phyloP scores from a whole-genome alignment of 768 basidiomycete species.

The Artomyces pyxidatus region DNA sequence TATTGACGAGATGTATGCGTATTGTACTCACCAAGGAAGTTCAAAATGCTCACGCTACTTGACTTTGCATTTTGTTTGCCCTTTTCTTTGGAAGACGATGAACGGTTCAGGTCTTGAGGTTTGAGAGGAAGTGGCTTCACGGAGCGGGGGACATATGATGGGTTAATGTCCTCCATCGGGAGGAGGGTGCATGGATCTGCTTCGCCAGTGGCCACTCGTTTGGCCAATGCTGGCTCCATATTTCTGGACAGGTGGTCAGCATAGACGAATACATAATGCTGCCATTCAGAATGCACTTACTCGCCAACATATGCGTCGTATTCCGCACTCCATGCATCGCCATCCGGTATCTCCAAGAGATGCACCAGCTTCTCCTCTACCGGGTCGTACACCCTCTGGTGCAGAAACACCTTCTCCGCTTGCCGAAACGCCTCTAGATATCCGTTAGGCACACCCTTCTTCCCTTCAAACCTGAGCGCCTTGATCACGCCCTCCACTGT shows the following conservation, averaged over 20 bases:
- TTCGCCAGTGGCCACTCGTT: slow-evolving; percentile 57
- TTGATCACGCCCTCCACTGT: slow-evolving; percentile 79
- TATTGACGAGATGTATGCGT: not conserved
- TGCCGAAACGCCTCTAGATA: slow-evolving; percentile 71
- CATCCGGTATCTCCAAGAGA: slow-evolving; percentile 51
- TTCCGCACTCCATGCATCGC: slow-evolving; percentile 45
- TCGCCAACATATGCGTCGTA: slow-evolving; percentile 66
- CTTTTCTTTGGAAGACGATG: slow-evolving; percentile 28
- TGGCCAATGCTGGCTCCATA: slow-evolving; percentile 56
- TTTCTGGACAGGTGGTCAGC: slow-evolving; percentile 35
- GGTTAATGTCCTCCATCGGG: slow-evolving; percentile 76
- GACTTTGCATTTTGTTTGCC: slow-evolving; percentile 30
- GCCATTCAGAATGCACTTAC: slow-evolving; percentile 32
- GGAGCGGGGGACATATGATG: slow-evolving; percentile 46
- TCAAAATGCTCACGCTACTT: slow-evolving; percentile 36
- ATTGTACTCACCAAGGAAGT: slow-evolving; percentile 52
- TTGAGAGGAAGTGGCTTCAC: slow-evolving; percentile 34
- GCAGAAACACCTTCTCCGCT: slow-evolving; percentile 87
- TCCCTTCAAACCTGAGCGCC: slow-evolving; percentile 71
- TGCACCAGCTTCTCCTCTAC: slow-evolving; percentile 53
- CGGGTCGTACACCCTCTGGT: slow-evolving; percentile 91
- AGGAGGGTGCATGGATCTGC: slow-evolving; percentile 59
- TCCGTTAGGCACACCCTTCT: slow-evolving; percentile 66
- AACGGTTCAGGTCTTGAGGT: slow-evolving; percentile 10
- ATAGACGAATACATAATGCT: not conserved